Base-by-base conservation (phyloP, 805 yeast species). In the Yarrowia yakushimensis region DNA sequence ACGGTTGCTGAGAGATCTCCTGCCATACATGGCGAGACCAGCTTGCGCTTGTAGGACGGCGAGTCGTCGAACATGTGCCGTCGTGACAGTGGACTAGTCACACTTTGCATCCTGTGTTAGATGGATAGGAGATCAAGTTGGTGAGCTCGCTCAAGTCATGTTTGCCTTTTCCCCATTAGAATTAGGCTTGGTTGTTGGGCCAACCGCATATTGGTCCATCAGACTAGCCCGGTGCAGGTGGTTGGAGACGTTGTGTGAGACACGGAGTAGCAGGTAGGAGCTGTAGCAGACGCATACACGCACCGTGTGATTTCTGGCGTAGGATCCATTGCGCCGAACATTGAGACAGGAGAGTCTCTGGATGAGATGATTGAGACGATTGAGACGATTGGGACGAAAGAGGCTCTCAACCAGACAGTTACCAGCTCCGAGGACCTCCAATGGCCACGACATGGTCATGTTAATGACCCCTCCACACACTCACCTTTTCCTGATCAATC, bases 31-130 rank as follows among this genome's bases (percentile, higher is more conserved):
- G 57, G 57, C 22, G 41, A 22, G 7, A 48, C 31, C 41, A 48
- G 57, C 42, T 48, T 48, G 57, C 57, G 42, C 42, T 52, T 52
- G 43, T 52, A 52, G 27, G 59, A 52, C 42, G 59, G 59, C 43
- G 59, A 52, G 43, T 52, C 59, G 59, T 52, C 59, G n/a, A 52
- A 52, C 59, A 52, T 52, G 59, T 52, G 59, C 59, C 59, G 59
- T 52, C 59, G 33, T 2, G 59, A 25, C 42, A 52, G 59, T 17
- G 59, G 59, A 36, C 43, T 34, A 9, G 59, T 52, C 43, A 52
- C 59, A 25, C 33, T 52, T 52, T 52, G 59, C 59, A 52, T 52
- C 42, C 39, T 34, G 59, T 7, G 59, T 52, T 52, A 52, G 50
- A 34, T 23, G 50, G 34, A 28, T 28, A 45, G 52, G 25, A 45